Evolutionary conservation across 495 filamentous ascomycete species (phyloP), one percentile per base, ranked within the genome.

Genomic region (Gamarada debralockiae): DNA sequence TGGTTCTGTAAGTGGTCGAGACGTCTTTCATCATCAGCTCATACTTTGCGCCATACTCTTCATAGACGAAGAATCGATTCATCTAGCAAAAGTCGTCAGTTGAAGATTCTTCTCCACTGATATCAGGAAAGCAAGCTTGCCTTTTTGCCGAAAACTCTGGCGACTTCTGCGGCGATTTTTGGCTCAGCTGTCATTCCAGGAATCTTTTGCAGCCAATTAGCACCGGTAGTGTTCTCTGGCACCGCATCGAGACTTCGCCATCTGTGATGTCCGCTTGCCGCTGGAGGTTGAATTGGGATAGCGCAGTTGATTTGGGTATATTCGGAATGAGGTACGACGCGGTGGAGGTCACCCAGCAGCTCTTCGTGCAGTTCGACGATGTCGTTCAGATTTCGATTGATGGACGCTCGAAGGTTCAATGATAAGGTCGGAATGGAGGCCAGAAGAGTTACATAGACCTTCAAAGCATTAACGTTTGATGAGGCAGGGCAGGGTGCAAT

Each of bases 11-110:
- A 14, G 85, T 70, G 8, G 82, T 73, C n/a, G 79, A 78, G 24
- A 92, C 69, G 52, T 93, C 89, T 56, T 87, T 81, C 24, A 83
- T 77, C 71, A 96, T 84, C 48, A 88, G 65, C 57, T 95, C 88
- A 69, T 92, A 95, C 65, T 90, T 90, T 43, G 83, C 83, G 24
- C 85, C 87, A 58, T 93, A 97, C 52, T 92, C 86, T 64, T 92
- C 87, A 64, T 97, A 97, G 21, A 81, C 73, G 63, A 86, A 85
- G 65, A 97, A 93, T 0, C 85, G 84, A 48, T 79, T 77, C 63
- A 92, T 84, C 91, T 95, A 33, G 12, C 7, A 7, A 48, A 4
- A 3, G 51, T 38, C 63, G 46, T 48, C 38, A 66, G 47, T 41
- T 29, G 24, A 33, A 57, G 48, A 3, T 37, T 21, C 25, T 33